A percentile compares a stretch with the other conserved stretches of the same genome.
Conservation (phyloP, 2,329 filamentous ascomycete species). For the Cladobotryum mycophilum region DNA sequence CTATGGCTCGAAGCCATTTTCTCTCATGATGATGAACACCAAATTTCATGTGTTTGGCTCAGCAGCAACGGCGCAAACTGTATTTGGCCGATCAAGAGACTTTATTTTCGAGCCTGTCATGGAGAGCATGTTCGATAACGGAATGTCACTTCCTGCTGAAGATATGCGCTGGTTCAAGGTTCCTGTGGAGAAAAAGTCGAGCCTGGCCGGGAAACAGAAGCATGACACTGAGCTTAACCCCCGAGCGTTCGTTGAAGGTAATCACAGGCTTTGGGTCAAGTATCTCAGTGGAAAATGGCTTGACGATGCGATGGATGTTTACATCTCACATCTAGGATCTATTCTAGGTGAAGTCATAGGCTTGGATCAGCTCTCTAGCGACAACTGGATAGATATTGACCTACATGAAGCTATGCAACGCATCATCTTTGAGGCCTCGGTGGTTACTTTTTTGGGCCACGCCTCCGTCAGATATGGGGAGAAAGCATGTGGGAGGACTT, state of each 20-base stretch:
- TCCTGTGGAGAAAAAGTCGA: not conserved
- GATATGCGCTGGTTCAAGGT: not conserved
- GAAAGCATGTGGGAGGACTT: slow-evolving; percentile 5
- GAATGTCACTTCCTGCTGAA: slow-evolving; percentile 1
- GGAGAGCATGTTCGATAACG: slow-evolving; percentile 2
- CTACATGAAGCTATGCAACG: not conserved
- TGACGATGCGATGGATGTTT: slow-evolving; percentile 1
- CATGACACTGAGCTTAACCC: not conserved
- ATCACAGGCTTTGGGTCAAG: slow-evolving; percentile 2
- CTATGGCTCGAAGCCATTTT: not conserved
- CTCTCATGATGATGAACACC: not conserved
- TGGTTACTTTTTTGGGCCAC: slow-evolving; percentile 4
- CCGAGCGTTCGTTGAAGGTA: not conserved
- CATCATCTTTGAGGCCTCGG: not conserved
- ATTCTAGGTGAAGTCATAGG: not conserved
- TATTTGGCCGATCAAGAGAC: slow-evolving; percentile 1
- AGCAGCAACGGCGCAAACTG: not conserved
- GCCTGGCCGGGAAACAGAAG: not conserved
- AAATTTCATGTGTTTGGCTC: slow-evolving; percentile 2
- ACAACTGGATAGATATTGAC: not conserved
- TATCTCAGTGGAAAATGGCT: slow-evolving; percentile 2
- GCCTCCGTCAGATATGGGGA: slow-evolving; percentile 1
- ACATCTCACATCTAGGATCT: not conserved
- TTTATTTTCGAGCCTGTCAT: slow-evolving; percentile 4
- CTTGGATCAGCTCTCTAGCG: not conserved